phyloP scores from a whole-genome alignment of 2,329 filamentous ascomycete genomes.

The Chlorencoelia australis region DNA sequence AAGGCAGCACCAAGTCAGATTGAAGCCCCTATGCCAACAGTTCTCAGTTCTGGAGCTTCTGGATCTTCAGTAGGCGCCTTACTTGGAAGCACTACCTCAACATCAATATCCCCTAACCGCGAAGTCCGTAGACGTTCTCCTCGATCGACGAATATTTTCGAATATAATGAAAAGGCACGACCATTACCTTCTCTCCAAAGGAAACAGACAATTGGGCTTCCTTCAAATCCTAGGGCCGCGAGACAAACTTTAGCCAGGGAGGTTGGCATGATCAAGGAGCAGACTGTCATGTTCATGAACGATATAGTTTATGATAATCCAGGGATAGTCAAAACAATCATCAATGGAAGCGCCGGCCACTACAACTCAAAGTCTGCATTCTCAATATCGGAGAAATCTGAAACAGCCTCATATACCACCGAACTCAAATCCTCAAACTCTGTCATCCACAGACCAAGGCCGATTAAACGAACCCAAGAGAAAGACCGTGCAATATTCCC shows the following conservation, averaged over 20 bases:
- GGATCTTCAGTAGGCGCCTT: slow-evolving; percentile 8
- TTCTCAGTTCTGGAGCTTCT: slow-evolving; percentile 12
- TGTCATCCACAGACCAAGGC: slow-evolving; percentile 27
- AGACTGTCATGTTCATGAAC: slow-evolving; percentile 47
- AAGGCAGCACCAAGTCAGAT: slow-evolving; percentile 12
- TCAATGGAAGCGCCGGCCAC: slow-evolving; percentile 31
- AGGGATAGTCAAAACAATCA: slow-evolving; percentile 37
- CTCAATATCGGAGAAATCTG: slow-evolving; percentile 4
- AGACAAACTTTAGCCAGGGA: slow-evolving; percentile 9
- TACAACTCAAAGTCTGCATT: slow-evolving; percentile 7
- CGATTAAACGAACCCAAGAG: slow-evolving; percentile 19
- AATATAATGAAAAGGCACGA: slow-evolving; percentile 6
- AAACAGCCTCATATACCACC: slow-evolving; percentile 4
- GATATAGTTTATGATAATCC: slow-evolving; percentile 46
- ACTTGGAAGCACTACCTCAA: slow-evolving; percentile 24
- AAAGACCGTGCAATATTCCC: slow-evolving; percentile 38
- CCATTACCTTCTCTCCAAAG: slow-evolving; percentile 12
- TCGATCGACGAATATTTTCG: slow-evolving; percentile 15
- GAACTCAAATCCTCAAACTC: slow-evolving; percentile 17
- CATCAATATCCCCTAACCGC: slow-evolving; percentile 23
- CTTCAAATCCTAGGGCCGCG: slow-evolving; percentile 20
- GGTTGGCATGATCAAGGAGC: slow-evolving; percentile 25
- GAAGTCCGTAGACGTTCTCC: slow-evolving; percentile 26
- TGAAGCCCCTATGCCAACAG: slow-evolving; percentile 11
- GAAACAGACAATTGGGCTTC: slow-evolving; percentile 18